These are phyloP conservation scores for Salix udensis DNA, from an alignment of 345 rosid genomes.

Conservation along the genomic window DNA sequence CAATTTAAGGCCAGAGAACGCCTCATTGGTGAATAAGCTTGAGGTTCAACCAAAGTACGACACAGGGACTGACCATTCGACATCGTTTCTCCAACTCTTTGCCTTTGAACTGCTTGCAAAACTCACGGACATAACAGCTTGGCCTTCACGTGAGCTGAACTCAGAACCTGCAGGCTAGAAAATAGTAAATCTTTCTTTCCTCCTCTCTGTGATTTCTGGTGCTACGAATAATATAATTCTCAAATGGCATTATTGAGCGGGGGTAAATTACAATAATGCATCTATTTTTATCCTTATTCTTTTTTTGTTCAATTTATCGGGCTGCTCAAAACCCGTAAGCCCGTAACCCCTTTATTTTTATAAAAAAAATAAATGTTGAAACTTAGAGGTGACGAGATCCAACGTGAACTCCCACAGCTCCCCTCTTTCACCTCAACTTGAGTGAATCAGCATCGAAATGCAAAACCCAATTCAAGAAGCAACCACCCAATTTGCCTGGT, in stretches of 20 bases:
- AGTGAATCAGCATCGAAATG: neutral
- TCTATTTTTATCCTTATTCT: neutral
- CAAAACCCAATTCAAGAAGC: neutral
- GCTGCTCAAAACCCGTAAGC: slow-evolving; percentile 6
- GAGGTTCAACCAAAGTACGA: neutral
- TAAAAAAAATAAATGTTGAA: neutral
- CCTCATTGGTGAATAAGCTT: neutral
- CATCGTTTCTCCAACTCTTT: slow-evolving; percentile 44
- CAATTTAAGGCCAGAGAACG: neutral
- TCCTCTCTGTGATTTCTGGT: slow-evolving; percentile 22
- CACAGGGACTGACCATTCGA: slow-evolving; percentile 1
- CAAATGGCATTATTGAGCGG: slow-evolving; percentile 9
- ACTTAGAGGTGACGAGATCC: neutral
- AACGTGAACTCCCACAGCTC: neutral
- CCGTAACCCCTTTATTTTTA: neutral
- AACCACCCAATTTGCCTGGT: neutral
- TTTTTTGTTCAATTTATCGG: slow-evolving; percentile 5
- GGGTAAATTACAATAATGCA: slow-evolving; percentile 2
- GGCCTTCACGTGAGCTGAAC: slow-evolving; percentile 55
- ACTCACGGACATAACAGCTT: slow-evolving; percentile 35
- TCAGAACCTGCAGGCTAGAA: slow-evolving; percentile 21
- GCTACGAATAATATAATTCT: slow-evolving; percentile 5
- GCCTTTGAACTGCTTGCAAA: slow-evolving; percentile 20
- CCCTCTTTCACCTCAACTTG: too few species aligned
- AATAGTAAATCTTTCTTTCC: slow-evolving; percentile 10